phyloP scores from a whole-genome alignment of 176 grass and related monocot species.

The Chloris gayana region DNA sequence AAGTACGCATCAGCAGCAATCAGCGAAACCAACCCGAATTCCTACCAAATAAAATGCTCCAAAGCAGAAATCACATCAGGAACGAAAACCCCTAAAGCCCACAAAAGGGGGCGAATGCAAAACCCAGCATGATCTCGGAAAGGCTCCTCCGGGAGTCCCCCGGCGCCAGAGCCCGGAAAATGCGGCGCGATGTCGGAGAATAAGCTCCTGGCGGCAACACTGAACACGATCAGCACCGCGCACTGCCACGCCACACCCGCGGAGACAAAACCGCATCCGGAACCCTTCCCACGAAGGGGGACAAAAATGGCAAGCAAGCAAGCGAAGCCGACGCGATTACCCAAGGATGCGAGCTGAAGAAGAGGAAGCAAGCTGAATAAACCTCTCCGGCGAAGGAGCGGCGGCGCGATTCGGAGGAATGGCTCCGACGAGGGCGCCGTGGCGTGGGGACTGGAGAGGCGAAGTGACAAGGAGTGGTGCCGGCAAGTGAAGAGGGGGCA shows the following conservation, averaged over 20 bases:
- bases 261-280: background rate
- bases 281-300: background rate
- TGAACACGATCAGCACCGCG: background rate
- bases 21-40: background rate
- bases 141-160: background rate
- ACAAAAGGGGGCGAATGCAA: background rate
- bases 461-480: background rate
- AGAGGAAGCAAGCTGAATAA: background rate
- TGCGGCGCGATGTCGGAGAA: background rate
- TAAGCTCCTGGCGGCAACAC: background rate
- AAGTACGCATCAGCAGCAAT: no score
- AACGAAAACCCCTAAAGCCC: background rate
- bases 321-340: slow-evolving; percentile 8
- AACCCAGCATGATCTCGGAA: background rate
- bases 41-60: background rate
- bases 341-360: background rate
- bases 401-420: background rate
- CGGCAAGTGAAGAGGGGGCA: background rate
- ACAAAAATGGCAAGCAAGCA: background rate
- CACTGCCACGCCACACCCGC: no score
- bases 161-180: background rate
- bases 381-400: background rate
- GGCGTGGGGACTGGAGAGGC: background rate
- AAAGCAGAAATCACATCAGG: background rate
- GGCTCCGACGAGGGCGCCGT: background rate